A percentile compares a stretch with the other conserved stretches of the same genome.
These are phyloP conservation scores for Uronychia setigera DNA, from an alignment of 73 alveolate genomes.

Conservation along the genomic window DNA sequence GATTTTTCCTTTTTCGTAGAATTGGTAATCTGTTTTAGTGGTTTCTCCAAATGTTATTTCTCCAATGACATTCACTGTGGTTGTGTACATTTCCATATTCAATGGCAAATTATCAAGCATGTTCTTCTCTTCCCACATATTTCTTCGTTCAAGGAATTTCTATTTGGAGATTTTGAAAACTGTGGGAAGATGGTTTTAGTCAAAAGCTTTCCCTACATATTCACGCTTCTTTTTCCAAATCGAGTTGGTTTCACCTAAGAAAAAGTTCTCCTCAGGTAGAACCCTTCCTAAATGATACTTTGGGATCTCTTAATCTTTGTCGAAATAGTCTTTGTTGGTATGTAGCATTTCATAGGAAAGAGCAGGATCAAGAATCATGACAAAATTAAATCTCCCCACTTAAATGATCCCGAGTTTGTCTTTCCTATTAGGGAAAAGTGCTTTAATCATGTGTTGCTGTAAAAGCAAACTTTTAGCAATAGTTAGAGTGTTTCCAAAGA, in stretches of 20 bases:
- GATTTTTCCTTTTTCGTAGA: not conserved
- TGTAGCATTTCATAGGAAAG: too few species aligned
- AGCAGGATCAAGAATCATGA: too few species aligned
- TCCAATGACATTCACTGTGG: not conserved
- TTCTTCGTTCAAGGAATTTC: not conserved
- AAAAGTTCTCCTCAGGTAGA: conserved; percentile 3
- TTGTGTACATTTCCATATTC: not conserved
- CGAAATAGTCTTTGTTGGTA: too few species aligned
- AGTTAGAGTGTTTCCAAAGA: not conserved
- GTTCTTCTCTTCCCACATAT: not conserved
- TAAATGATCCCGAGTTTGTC: too few species aligned
- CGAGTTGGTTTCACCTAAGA: not conserved
- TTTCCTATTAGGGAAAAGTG: not conserved
- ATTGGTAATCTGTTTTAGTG: not conserved
- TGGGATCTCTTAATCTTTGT: not conserved
- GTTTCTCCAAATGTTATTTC: not conserved
- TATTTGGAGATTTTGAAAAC: not conserved
- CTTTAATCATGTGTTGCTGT: not conserved
- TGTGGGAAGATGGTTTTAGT: not conserved
- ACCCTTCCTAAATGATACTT: not conserved
- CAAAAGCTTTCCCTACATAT: not conserved
- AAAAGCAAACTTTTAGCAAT: not conserved
- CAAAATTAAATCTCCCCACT: too few species aligned
- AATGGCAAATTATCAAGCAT: not conserved
- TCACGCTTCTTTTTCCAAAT: conserved; percentile 1